Percentiles rank a stretch among this genome's conserved stretches.
Evolutionary conservation across 495 filamentous ascomycete species (phyloP).

Genomic region (Astrothelium subdiscretum): DNA sequence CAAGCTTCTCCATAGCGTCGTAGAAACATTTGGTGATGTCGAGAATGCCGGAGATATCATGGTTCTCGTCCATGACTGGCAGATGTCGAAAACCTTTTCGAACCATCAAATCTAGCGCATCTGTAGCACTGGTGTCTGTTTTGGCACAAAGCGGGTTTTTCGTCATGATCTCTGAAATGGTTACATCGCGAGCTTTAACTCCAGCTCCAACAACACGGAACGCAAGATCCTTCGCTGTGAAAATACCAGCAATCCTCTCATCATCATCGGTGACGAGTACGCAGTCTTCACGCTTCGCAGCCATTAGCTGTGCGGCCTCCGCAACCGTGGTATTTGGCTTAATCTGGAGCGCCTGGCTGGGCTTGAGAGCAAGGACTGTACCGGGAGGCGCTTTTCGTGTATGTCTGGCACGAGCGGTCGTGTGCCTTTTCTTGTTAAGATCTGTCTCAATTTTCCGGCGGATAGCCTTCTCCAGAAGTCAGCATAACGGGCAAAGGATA

Average conservation of each 20-base stretch:
- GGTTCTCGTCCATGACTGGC: constrained; percentile 99
- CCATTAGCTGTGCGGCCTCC: constrained; percentile 97
- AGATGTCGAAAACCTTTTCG: constrained; percentile 94
- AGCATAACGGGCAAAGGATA: constrained; percentile 11
- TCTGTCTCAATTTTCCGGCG: constrained; percentile 92
- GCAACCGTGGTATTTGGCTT: constrained; percentile 91
- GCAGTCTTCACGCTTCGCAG: constrained; percentile 95
- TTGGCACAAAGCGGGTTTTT: constrained; percentile 96
- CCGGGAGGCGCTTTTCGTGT: constrained; percentile 91
- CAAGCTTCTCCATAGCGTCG: constrained; percentile 98
- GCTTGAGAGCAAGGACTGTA: constrained; percentile 87
- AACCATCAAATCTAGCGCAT: constrained; percentile 96
- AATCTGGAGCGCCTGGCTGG: constrained; percentile 92
- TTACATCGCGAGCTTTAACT: constrained; percentile 79
- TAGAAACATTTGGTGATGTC: constrained; percentile 99
- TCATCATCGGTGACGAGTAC: constrained; percentile 98
- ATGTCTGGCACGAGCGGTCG: constrained; percentile 60
- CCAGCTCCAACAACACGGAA: constrained; percentile 92
- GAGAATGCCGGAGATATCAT: constrained; percentile 94
- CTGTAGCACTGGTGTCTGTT: constrained; percentile 95
- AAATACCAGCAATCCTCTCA: constrained; percentile 94
- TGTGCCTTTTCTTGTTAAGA: constrained; percentile 91
- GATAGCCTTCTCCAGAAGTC: constrained; percentile 59
- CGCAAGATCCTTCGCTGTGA: constrained; percentile 96
- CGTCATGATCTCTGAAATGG: constrained; percentile 98